phyloP scores from a whole-genome alignment of 2,329 filamentous ascomycete genomes.

The Hypoxylon sp. region DNA sequence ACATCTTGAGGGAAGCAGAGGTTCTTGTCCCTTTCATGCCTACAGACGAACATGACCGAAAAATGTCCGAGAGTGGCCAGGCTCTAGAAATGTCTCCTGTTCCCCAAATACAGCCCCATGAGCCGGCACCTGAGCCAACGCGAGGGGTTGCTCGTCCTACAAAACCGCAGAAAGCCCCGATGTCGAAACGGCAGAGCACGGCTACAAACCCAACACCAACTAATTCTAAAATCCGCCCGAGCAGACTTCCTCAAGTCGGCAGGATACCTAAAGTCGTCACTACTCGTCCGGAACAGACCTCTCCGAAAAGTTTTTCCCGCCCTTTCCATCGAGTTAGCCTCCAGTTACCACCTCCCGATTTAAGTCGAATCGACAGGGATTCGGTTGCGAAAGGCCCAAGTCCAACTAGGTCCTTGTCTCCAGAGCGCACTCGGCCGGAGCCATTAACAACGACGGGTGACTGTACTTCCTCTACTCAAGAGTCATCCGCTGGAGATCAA shows the following conservation, averaged over 20 bases:
- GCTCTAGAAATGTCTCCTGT: slow-evolving; percentile 23
- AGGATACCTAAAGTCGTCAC: slow-evolving; percentile 88
- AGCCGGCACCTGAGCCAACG: not conserved
- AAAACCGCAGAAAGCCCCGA: slow-evolving; percentile 15
- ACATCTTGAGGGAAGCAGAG: slow-evolving; percentile 67
- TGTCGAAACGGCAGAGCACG: slow-evolving; percentile 17
- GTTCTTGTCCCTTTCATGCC: slow-evolving; percentile 50
- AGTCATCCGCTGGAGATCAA: slow-evolving; percentile 51
- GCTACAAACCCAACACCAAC: slow-evolving; percentile 4
- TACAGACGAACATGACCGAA: slow-evolving; percentile 30
- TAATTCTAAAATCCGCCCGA: slow-evolving; percentile 61
- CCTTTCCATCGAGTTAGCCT: slow-evolving; percentile 77
- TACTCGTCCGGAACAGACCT: slow-evolving; percentile 74
- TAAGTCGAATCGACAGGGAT: slow-evolving; percentile 55
- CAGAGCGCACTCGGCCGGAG: slow-evolving; percentile 58
- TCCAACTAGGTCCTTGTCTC: slow-evolving; percentile 59
- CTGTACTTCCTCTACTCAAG: slow-evolving; percentile 53
- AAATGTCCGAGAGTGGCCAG: slow-evolving; percentile 42
- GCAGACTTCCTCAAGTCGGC: slow-evolving; percentile 83
- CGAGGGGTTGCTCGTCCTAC: not conserved
- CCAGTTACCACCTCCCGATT: slow-evolving; percentile 55
- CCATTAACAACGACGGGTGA: slow-evolving; percentile 55
- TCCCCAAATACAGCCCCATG: slow-evolving; percentile 12
- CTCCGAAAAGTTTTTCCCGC: slow-evolving; percentile 86
- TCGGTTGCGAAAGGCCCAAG: slow-evolving; percentile 67